phyloP scores from a whole-genome alignment of 257 asterid species.

The Solanum megistacrolobum region DNA sequence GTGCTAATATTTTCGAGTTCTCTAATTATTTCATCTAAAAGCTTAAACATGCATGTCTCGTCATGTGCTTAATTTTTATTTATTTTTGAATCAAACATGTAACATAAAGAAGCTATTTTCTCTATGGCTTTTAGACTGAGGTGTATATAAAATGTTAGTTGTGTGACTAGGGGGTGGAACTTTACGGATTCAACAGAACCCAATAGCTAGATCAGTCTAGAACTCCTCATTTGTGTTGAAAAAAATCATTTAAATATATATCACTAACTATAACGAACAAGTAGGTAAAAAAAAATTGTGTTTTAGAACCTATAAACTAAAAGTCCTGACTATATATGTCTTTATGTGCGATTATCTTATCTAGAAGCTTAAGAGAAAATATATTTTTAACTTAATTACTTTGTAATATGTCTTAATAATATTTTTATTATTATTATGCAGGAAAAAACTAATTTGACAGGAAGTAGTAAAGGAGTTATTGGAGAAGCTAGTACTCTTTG shows the following conservation, averaged over 20 bases:
- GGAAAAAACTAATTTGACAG: slow-evolving; percentile 6
- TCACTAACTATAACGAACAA: not conserved
- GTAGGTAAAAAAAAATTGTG: not conserved
- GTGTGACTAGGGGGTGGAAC: not conserved
- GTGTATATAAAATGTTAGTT: not conserved
- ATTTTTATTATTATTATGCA: not conserved
- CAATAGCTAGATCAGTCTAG: not conserved
- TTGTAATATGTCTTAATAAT: not conserved
- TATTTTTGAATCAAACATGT: not conserved
- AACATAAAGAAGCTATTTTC: not conserved
- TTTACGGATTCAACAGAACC: not conserved
- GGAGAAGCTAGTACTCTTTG: slow-evolving; percentile 1
- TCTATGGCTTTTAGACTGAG: not conserved
- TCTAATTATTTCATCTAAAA: not conserved
- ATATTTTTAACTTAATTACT: not conserved
- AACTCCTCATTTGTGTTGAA: not conserved
- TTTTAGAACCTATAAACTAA: not conserved
- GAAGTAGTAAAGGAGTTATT: not conserved
- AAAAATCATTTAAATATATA: not conserved
- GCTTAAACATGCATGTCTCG: not conserved
- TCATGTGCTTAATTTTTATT: not conserved
- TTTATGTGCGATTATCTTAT: not conserved
- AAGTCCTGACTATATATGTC: not conserved
- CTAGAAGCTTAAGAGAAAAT: not conserved
- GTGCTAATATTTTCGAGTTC: not conserved